Evolutionary conservation across 2,329 filamentous ascomycete species (phyloP), one percentile per base, ranked within the genome.

Genomic region (Aspergillus intermedius): DNA sequence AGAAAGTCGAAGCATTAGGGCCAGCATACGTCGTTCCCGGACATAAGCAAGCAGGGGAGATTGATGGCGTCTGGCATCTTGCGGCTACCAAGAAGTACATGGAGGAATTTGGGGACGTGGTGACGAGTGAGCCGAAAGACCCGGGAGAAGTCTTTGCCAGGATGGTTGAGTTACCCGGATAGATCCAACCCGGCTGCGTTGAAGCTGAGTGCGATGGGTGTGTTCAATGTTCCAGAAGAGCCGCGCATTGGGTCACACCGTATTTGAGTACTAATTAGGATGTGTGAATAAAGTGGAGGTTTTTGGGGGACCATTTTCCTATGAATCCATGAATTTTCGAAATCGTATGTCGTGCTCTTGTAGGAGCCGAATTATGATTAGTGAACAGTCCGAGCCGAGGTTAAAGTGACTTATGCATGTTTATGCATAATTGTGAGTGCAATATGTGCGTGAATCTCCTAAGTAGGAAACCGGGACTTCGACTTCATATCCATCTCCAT

Each of bases 381-480:
- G 49, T 51, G 49, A 51, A 48, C 49, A 48, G 4, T 30, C 46
- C 46, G 49, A 48, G 46, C 49, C 49, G 49, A 51, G 41, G 19
- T 39, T 28, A 28, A 28, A 28, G 13, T 15, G 32, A 15, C 10
- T n/a, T n/a, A 15, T 35, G 13, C 32, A 35, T 12, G 4, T 6
- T 8, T 35, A 13, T n/a, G 19, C 12, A 19, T 44, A n/a, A 9
- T 9, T 28, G 9, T 28, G 25, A 28, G 4, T 10, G 25, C 25
- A 25, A 28, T 3, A 28, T 28, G 25, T 10, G 25, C 25, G 10
- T 28, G 10, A 10, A 28, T 13, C 3, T 9, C 19, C 12, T 25
- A 37, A 35, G 15, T 6, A 15, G 32, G 32, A 35, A n/a, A 35
- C 7, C 32, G 5, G 32, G 32, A 35, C 13, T 28, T 9, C 25